A percentile compares a stretch with the other conserved stretches of the same genome.
phyloP scores from a whole-genome alignment of 2,329 filamentous ascomycete species.

The Moelleriella libera region DNA sequence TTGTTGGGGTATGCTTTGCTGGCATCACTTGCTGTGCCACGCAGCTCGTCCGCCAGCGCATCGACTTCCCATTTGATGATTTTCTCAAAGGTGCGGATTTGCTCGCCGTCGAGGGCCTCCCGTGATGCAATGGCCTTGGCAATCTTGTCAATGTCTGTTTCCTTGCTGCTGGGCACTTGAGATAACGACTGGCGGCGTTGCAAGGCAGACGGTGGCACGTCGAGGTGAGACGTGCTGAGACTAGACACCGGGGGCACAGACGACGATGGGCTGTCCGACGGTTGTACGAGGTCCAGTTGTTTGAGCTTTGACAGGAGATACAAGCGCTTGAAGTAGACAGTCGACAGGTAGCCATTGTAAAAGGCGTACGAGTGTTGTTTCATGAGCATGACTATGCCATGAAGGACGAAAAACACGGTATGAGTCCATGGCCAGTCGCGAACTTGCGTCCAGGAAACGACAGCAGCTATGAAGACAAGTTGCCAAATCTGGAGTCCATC shows the following conservation, averaged over 20 bases:
- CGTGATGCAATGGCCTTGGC: conserved; percentile 47
- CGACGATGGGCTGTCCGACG: conserved; percentile 26
- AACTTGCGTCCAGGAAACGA: conserved; percentile 52
- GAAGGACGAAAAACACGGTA: conserved; percentile 63
- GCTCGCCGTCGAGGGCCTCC: conserved; percentile 43
- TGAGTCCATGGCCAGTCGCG: conserved; percentile 76
- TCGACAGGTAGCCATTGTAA: conserved; percentile 62
- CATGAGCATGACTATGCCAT: conserved; percentile 66
- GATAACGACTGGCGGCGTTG: conserved; percentile 27
- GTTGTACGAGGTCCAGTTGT: conserved; percentile 39
- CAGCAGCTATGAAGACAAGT: conserved; percentile 42
- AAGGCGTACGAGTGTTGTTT: conserved; percentile 73
- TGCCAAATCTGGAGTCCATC: conserved; percentile 45
- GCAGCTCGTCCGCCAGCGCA: conserved; percentile 48
- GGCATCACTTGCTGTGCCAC: conserved; percentile 40
- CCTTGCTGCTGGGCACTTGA: conserved; percentile 20
- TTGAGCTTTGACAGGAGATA: conserved; percentile 34
- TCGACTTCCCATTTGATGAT: conserved; percentile 55
- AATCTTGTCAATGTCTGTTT: conserved; percentile 43
- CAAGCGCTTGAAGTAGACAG: conserved; percentile 36
- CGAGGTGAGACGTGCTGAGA: conserved; percentile 31
- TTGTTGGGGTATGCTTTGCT: conserved; percentile 52
- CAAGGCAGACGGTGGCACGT: conserved; percentile 23
- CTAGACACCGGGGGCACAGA: conserved; percentile 25
- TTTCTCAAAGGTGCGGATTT: conserved; percentile 48